Conservation (phyloP, 2,329 filamentous ascomycete genomes). For the Truncatella angustata region DNA sequence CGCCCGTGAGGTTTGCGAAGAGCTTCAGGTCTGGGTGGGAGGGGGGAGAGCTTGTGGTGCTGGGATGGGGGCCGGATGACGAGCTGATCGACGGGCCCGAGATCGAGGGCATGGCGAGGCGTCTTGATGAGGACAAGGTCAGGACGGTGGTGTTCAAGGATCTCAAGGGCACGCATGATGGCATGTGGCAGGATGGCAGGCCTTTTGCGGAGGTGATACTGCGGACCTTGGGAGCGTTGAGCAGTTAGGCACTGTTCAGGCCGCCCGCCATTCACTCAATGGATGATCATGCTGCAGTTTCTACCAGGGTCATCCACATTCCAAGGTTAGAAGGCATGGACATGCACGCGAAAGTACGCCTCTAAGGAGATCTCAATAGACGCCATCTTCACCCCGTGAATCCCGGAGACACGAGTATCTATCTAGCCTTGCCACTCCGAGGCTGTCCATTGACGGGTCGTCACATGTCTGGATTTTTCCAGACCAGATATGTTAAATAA, state of each 20-base stretch:
- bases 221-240: background rate
- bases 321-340: too few relatives aligned
- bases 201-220: background rate
- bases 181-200: conserved; percentile 6
- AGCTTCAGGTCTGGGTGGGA: conserved; percentile 41
- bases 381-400: too few relatives aligned
- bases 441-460: too few relatives aligned
- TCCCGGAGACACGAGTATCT: too few relatives aligned
- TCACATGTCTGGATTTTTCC: too few relatives aligned
- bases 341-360: too few relatives aligned
- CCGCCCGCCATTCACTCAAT: too few relatives aligned
- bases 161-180: conserved; percentile 8
- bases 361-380: too few relatives aligned
- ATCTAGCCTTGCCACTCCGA: too few relatives aligned
- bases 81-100: conserved; percentile 56
- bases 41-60: conserved; percentile 26
- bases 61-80: conserved; percentile 48
- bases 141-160: conserved; percentile 15
- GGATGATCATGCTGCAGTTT: too few relatives aligned
- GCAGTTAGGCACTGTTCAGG: background rate
- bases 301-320: too few relatives aligned
- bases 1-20: conserved; percentile 47
- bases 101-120: conserved; percentile 52
- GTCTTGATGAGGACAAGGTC: conserved; percentile 40
- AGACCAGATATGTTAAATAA: too few relatives aligned